A percentile compares a stretch with the other conserved stretches of the same genome.
Evolutionary conservation across 2,329 filamentous ascomycete genomes (phyloP).

Genomic region (Fusarium equiseti): DNA sequence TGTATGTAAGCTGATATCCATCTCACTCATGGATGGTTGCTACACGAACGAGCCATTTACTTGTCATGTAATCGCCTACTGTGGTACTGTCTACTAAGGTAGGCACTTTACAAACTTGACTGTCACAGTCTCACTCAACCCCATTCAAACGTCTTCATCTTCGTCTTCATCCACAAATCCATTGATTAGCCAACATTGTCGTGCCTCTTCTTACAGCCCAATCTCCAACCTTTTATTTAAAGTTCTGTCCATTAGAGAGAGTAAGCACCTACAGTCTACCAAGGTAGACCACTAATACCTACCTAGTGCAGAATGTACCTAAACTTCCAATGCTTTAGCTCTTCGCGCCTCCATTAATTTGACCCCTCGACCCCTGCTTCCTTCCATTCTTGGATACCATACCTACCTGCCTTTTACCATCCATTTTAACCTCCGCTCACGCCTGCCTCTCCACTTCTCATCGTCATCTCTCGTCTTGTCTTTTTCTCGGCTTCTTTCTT

Average conservation of each 20-base stretch:
- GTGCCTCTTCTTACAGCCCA: neutral
- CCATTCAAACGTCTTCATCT: neutral
- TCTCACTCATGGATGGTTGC: neutral
- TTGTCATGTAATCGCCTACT: neutral
- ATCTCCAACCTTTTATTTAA: slow-evolving; percentile 20
- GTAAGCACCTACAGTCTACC: neutral
- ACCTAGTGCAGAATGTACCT: slow-evolving; percentile 1
- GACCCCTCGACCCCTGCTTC: slow-evolving; percentile 23
- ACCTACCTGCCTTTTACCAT: slow-evolving; percentile 7
- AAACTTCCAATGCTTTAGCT: slow-evolving; percentile 16
- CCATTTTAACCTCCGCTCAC: slow-evolving; percentile 16
- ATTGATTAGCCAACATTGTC: neutral
- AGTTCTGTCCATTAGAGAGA: slow-evolving; percentile 8
- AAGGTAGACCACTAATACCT: neutral
- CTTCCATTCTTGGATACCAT: slow-evolving; percentile 22
- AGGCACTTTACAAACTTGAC: neutral
- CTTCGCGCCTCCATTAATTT: slow-evolving; percentile 10
- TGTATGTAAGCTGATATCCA: neutral
- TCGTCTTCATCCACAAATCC: neutral
- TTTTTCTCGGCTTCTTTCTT: slow-evolving; percentile 16
- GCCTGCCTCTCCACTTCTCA: slow-evolving; percentile 14
- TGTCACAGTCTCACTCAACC: neutral
- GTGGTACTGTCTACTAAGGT: neutral
- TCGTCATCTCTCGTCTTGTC: slow-evolving; percentile 12
- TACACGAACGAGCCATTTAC: slow-evolving; percentile 7